These are phyloP conservation scores for Gossypium davidsonii DNA, from an alignment of 441 rosid species.

Conservation along the genomic window DNA sequence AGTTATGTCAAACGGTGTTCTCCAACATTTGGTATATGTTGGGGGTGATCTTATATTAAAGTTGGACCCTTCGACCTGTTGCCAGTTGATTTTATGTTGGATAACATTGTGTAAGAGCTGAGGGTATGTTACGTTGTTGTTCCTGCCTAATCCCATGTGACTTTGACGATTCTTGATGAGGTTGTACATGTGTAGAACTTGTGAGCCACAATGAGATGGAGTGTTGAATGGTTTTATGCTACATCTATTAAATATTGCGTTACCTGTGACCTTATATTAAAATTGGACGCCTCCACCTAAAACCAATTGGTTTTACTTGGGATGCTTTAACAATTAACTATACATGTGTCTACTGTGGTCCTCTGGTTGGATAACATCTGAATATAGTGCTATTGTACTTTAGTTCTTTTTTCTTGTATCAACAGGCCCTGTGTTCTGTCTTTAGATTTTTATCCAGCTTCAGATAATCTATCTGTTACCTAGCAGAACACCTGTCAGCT, in stretches of 20 bases:
- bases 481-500: background rate
- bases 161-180: background rate
- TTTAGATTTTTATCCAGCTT: conserved; percentile 1
- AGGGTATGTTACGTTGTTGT: background rate
- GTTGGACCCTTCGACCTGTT: background rate
- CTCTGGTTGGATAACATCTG: background rate
- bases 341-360: background rate
- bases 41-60: background rate
- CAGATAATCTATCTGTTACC: background rate
- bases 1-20: background rate
- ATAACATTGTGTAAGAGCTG: background rate
- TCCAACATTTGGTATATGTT: background rate
- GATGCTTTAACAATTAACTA: background rate
- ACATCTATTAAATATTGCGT: background rate
- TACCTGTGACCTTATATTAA: background rate
- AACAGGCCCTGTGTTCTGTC: background rate
- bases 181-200: background rate
- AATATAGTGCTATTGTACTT: background rate
- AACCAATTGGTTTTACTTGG: background rate
- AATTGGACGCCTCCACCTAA: background rate
- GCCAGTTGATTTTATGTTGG: background rate
- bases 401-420: background rate
- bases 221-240: background rate
- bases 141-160: background rate
- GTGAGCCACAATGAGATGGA: background rate